Percentiles rank a stretch among this genome's conserved stretches.
phyloP scores from a whole-genome alignment of 2,329 filamentous ascomycete genomes.

The Alternaria solani region DNA sequence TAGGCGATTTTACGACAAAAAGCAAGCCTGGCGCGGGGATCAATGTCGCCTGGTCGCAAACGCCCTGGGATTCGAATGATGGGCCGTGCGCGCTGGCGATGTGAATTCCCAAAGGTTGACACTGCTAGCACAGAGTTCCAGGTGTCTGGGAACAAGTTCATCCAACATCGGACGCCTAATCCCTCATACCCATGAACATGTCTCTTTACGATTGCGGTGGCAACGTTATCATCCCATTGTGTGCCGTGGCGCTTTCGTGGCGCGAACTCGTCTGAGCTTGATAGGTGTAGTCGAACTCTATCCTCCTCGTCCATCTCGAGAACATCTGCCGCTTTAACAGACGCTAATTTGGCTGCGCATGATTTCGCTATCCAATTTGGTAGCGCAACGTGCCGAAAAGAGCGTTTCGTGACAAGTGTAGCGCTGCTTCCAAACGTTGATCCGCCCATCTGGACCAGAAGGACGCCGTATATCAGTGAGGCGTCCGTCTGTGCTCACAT shows the following conservation, averaged over 20 bases:
- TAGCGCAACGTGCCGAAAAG: slow-evolving; percentile 12
- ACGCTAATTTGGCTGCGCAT: not conserved
- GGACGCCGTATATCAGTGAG: not conserved
- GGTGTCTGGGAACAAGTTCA: not conserved
- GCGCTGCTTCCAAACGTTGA: not conserved
- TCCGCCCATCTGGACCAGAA: not conserved
- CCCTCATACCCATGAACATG: not conserved
- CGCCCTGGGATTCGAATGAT: not conserved
- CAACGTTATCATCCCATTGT: not conserved
- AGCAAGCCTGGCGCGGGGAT: slow-evolving; percentile 2
- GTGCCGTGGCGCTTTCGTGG: not conserved
- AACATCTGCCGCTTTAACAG: slow-evolving; percentile 7
- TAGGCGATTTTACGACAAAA: slow-evolving; percentile 9
- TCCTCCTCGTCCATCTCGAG: not conserved
- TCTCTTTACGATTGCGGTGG: not conserved
- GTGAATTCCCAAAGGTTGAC: not conserved
- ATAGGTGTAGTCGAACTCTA: slow-evolving; percentile 8
- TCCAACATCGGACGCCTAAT: not conserved
- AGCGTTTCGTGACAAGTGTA: slow-evolving; percentile 10
- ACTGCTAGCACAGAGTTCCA: not conserved
- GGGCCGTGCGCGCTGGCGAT: not conserved
- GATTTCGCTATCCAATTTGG: not conserved
- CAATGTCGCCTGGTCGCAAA: slow-evolving; percentile 1
- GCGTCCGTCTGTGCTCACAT: not conserved
- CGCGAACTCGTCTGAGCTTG: slow-evolving; percentile 6